A percentile compares a stretch with the other conserved stretches of the same genome.
Evolutionary conservation across 1,139 yeast species (phyloP).

Genomic region (Spathaspora sp.): DNA sequence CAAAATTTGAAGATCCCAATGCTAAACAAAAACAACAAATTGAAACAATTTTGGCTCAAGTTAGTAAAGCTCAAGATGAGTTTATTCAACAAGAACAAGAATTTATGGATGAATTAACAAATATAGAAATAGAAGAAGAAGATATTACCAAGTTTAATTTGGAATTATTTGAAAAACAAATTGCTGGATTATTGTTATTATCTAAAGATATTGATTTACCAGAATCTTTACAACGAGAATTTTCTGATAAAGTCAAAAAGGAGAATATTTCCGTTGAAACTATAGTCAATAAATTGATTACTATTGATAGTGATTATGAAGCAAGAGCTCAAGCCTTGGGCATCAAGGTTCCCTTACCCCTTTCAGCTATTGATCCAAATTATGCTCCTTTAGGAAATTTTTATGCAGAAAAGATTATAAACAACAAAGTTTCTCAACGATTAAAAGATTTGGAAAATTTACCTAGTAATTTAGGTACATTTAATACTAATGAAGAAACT

Average conservation of each 20-base stretch:
- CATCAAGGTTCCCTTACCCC: constrained; percentile 25
- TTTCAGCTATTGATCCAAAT: constrained; percentile 21
- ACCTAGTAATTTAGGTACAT: constrained; percentile 74
- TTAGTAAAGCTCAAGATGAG: constrained; percentile 30
- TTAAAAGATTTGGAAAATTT: constrained; percentile 71
- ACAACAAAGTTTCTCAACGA: constrained; percentile 64
- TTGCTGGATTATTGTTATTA: constrained; percentile 72
- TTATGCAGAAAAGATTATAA: constrained; percentile 51
- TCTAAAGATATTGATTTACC: constrained; percentile 82
- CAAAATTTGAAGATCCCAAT: constrained; percentile 20
- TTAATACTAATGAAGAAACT: constrained; percentile 18
- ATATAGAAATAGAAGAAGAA: constrained; percentile 8
- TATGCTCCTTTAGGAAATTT: constrained; percentile 36
- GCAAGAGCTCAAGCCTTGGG: constrained; percentile 34
- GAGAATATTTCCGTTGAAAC: constrained; percentile 12
- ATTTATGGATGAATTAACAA: constrained; percentile 20
- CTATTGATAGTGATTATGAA: constrained; percentile 22
- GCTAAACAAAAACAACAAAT: constrained; percentile 24
- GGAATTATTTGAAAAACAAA: constrained; percentile 60
- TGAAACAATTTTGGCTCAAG: constrained; percentile 31
- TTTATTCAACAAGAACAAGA: constrained; percentile 24
- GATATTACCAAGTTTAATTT: constrained; percentile 36
- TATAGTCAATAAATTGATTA: constrained; percentile 13
- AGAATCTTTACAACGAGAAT: constrained; percentile 30
- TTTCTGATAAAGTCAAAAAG: constrained; percentile 5